These are phyloP conservation scores for Macrophomina tecta DNA, from an alignment of 2,329 filamentous ascomycete species.

Conservation along the genomic window DNA sequence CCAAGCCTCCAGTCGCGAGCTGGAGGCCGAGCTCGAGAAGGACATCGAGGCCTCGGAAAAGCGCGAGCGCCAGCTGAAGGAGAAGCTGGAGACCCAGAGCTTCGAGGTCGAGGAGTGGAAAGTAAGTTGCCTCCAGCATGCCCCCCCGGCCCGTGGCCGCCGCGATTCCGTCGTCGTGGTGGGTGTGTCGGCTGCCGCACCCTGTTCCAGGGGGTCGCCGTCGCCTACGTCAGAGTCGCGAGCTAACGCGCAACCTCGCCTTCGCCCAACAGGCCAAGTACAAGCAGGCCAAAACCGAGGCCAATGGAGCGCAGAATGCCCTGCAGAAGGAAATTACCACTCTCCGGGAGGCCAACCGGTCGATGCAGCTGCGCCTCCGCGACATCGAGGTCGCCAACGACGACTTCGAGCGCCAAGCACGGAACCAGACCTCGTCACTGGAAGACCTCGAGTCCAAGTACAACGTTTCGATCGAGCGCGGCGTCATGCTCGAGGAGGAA, in stretches of 20 bases:
- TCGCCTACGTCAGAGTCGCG: conserved; percentile 5
- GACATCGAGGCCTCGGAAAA: conserved; percentile 96
- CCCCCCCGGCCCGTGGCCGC: background rate
- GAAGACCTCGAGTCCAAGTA: conserved; percentile 98
- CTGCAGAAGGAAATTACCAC: conserved; percentile 96
- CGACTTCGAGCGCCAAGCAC: conserved; percentile 94
- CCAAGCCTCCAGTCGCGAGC: conserved; percentile 88
- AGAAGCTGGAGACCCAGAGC: conserved; percentile 81
- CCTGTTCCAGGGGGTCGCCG: conserved; percentile 14
- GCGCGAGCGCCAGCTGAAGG: conserved; percentile 81
- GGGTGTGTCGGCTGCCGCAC: background rate
- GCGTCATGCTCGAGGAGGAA: conserved; percentile 93
- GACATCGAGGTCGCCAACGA: conserved; percentile 98
- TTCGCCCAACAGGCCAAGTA: conserved; percentile 76
- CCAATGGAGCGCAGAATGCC: conserved; percentile 79
- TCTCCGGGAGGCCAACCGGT: conserved; percentile 82
- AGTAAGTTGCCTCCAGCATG: conserved; percentile 59
- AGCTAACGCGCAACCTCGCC: conserved; percentile 14
- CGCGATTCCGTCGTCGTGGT: conserved; percentile 2
- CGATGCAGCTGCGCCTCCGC: conserved; percentile 80
- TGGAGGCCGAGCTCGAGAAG: conserved; percentile 93
- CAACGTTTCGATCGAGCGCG: conserved; percentile 89
- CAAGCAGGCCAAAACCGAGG: conserved; percentile 90
- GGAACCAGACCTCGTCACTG: conserved; percentile 92
- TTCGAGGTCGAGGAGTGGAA: conserved; percentile 99